Evolutionary conservation across 306 rosid genomes (phyloP), one percentile per base, ranked within the genome.

Genomic region (Mimosa pudica): DNA sequence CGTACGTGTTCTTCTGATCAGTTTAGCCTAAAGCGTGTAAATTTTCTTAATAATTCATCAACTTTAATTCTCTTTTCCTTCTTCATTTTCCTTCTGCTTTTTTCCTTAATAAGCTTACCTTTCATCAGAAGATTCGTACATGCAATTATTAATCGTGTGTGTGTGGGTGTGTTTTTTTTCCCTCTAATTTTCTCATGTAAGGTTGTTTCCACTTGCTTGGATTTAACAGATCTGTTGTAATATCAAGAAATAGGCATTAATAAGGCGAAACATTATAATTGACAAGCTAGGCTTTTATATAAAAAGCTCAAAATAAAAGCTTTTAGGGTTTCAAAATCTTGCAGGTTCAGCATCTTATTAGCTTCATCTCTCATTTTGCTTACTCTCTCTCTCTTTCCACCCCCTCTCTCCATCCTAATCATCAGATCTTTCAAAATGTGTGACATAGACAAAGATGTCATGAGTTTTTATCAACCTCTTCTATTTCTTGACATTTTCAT

Each of bases 361-460:
- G 79, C 86, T 82, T 82, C 57, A 76, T 81, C 16, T 75, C 81
- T 82, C 75, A 80, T 79, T 78, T 85, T 65, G 13, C 32, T 32
- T 18, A 58, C 35, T 61, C 67, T 67, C 52, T 45, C 63, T 72
- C 18, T 68, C 42, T 41, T 38, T 38, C 5, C 42, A 38, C 18
- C 54, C n/a, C 51, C 83, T 80, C 65, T 20, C 36, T 60, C 65
- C 38, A 30, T 61, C 38, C 63, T 18, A 79, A 84, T 77, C 65
- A 36, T 70, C 77, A 82, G 78, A 76, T 66, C 85, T 73, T 72
- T 24, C 42, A 76, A 76, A 72, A 52, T 63, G 83, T 69, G 81
- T 69, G 44, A 60, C 54, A 69, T 16, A 84, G 80, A 64, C 18
- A 86, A 83, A 82, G 90, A 81, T 87, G 89, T 84, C 88, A 35